Percentiles rank a stretch among this genome's conserved stretches.
These are phyloP conservation scores for Boletus rex-veris DNA, from an alignment of 768 basidiomycete species.

Conservation along the genomic window DNA sequence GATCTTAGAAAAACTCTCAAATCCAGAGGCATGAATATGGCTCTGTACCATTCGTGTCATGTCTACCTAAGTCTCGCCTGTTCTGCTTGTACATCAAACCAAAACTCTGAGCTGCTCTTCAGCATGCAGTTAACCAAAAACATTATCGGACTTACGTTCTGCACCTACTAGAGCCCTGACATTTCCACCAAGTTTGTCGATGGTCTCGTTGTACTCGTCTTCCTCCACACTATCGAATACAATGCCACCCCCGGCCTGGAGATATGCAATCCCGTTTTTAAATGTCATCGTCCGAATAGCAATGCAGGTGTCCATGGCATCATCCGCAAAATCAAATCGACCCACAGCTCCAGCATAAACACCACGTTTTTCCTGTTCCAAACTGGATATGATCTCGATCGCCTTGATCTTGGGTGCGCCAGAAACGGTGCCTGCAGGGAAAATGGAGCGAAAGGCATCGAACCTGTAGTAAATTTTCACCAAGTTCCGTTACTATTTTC, in stretches of 20 bases:
- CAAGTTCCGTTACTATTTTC: slow-evolving; percentile 3
- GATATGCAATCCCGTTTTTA: slow-evolving; percentile 86
- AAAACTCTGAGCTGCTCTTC: slow-evolving; percentile 50
- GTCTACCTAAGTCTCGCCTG: slow-evolving; percentile 28
- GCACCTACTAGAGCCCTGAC: slow-evolving; percentile 80
- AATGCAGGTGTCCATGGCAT: slow-evolving; percentile 98
- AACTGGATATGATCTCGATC: slow-evolving; percentile 82
- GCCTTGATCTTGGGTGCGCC: slow-evolving; percentile 99
- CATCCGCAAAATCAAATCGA: slow-evolving; percentile 92
- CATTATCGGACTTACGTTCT: slow-evolving; percentile 61
- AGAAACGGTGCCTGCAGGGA: slow-evolving; percentile 97
- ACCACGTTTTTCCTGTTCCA: slow-evolving; percentile 88
- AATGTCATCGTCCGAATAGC: slow-evolving; percentile 98
- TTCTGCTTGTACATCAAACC: slow-evolving; percentile 61
- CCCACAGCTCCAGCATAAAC: slow-evolving; percentile 98
- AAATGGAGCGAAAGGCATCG: slow-evolving; percentile 98
- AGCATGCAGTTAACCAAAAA: slow-evolving; percentile 12
- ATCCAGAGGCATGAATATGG: slow-evolving; percentile 13
- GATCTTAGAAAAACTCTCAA: slow-evolving; percentile 25
- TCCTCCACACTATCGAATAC: slow-evolving; percentile 96
- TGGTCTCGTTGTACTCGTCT: slow-evolving; percentile 94
- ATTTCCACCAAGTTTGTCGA: slow-evolving; percentile 92
- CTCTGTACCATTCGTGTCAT: slow-evolving; percentile 4
- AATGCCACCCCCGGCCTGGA: slow-evolving; percentile 97
- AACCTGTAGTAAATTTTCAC: slow-evolving; percentile 51